Evolutionary conservation across 345 rosid genomes (phyloP).

Genomic region (Orychophragmus violaceus): DNA sequence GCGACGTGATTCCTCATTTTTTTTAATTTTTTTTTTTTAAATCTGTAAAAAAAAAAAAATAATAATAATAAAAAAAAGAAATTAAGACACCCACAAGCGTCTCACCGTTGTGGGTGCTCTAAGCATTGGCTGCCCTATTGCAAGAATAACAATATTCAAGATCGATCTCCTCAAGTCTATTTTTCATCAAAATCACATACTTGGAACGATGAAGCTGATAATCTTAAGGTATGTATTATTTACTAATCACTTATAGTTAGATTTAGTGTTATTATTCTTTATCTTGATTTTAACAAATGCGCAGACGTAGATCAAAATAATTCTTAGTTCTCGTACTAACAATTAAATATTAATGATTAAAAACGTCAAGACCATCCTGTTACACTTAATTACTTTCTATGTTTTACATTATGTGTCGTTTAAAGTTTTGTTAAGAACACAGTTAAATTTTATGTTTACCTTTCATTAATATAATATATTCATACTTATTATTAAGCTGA

Average conservation of each 20-base stretch:
- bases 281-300: not conserved
- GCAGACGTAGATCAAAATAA: not conserved
- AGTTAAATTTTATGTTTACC: no score
- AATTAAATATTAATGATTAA: not conserved
- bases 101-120: no score
- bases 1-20: no score
- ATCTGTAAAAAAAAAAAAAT: no score
- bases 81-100: no score
- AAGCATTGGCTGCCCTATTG: slow-evolving; percentile 70
- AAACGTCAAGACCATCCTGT: no score
- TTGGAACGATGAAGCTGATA: slow-evolving; percentile 20
- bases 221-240: slow-evolving; percentile 44
- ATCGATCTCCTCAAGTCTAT: slow-evolving; percentile 52
- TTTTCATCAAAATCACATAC: slow-evolving; percentile 34
- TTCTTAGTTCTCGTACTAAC: not conserved
- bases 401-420: no score
- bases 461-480: no score
- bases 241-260: not conserved
- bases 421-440: no score
- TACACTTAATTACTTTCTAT: not conserved
- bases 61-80: no score
- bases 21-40: no score
- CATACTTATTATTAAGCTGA: no score
- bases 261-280: not conserved
- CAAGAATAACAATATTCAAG: slow-evolving; percentile 34